Evolutionary conservation across 106 monocot genomes (phyloP), one percentile per base, ranked within the genome.

Genomic region (Amphibolis antarctica): DNA sequence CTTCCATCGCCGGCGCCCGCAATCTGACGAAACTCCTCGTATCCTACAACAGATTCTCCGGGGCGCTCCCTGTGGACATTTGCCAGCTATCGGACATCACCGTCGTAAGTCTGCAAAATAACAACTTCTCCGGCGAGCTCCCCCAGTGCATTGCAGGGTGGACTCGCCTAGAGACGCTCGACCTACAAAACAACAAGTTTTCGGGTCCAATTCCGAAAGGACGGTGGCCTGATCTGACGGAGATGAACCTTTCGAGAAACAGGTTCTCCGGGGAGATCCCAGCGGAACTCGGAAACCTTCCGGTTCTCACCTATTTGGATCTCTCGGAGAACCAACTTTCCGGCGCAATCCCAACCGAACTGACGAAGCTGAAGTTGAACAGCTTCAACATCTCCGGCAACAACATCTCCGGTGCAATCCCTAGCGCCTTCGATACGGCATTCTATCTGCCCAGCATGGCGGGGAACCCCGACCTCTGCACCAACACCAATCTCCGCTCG

Each of bases 291-390:
- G 72, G 76, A 0, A 31, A 62, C 0, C 63, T 83, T 4, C 83
- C 79, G 19, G 73, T 76, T 6, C 79, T 83, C 28, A 76, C 76
- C 12, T 83, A 83, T 62, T 76, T 83, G 20, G 83, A 83, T 46
- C 83, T 83, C 26, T 79, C 79, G 23, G 5, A 14, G 1, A 83
- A 83, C 67, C 50, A 10, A 5, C 68, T 83, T 19, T 46, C 76
- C 69, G 83, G 83, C 28, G 31, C 69, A 22, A 79, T 83, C 42
- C 83, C 79, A 12, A 4, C 47, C 1, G 36, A 63, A 4, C 60
- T 83, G 1, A 22, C 53, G 0, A 50, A 74, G 1, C 65, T 79
- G 18, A 79, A 60, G 72, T 63, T 79, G 20, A 76, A 73, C 70
- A 58, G 61, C 19, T 53, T 83, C 45, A 79, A 83, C 42, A 66